Base-by-base conservation (phyloP, 495 filamentous ascomycete genomes). In the Podospora anserina region DNA sequence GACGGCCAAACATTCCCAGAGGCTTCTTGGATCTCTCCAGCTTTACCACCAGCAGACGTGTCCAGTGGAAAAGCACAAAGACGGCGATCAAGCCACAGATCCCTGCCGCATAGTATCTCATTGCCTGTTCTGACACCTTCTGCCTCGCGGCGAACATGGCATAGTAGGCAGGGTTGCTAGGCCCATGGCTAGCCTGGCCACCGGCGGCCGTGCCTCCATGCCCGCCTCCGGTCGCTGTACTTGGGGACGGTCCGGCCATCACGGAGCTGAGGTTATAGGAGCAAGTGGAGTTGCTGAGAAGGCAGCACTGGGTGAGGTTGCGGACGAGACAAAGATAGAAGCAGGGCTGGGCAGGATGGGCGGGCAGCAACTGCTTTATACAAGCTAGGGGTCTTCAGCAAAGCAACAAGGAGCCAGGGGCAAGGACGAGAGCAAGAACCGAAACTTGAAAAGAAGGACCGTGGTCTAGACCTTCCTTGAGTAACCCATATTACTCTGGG, bases 31-130 rank as follows among this genome's bases (percentile, higher is more conserved):
- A 73, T 19, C 66, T 57, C 59, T 72, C 70, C 13, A 71, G n/a
- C 53, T 67, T 74, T 15, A 71, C 72, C 32, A 70, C 71, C 4
- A 77, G n/a, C 69, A 77, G 75, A 23, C 78, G 77, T 18, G 77
- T 64, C 82, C 82, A 85, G 65, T 85, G 83, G 53, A 78, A 76
- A 54, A 86, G n/a, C 19, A 83, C 78, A 70, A 86, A 86, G 62
- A 86, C 55, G 54, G 72, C 81, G 19, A 86, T 80, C n/a, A 87
- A 78, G 6, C 79, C 79, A 61, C 76, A 77, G 4, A 86, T 73
- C 20, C 77, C 78, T 5, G 77, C 79, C 56, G 82, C 82, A 65
- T 82, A 87, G 49, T 78, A 78, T 34, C 74, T 79, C 61, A 79
- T 63, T 5, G 74, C 64, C 53, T 76, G 66, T 39, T 76, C 73